Conservation (phyloP, 2,329 filamentous ascomycete species). For the Dendrostoma leiphaemia region DNA sequence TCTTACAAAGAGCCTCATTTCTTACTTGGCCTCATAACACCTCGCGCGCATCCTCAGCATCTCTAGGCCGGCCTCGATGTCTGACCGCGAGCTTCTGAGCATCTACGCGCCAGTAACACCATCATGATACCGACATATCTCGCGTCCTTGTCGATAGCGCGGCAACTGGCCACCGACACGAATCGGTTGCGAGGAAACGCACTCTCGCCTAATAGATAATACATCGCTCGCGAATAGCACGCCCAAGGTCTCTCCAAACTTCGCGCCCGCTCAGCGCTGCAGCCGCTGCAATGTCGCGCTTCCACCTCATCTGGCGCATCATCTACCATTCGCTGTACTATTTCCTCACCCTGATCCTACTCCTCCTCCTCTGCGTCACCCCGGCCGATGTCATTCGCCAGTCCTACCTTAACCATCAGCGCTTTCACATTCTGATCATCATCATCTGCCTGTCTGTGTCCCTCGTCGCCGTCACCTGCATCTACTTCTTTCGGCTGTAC, state of each 20-base stretch:
- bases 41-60: not conserved
- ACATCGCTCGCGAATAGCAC: not conserved
- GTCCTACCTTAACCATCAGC: slow-evolving; percentile 62
- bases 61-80: slow-evolving; percentile 13
- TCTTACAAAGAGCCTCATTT: not conserved
- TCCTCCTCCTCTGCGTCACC: slow-evolving; percentile 73
- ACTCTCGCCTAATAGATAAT: slow-evolving; percentile 15
- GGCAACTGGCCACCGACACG: slow-evolving; percentile 17
- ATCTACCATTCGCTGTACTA: slow-evolving; percentile 80
- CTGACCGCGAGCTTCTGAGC: slow-evolving; percentile 1
- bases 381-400: slow-evolving; percentile 81
- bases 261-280: not conserved
- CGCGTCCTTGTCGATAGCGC: slow-evolving; percentile 16
- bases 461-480: slow-evolving; percentile 65
- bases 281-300: slow-evolving; percentile 9
- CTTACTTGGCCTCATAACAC: not conserved
- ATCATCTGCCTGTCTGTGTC: slow-evolving; percentile 73
- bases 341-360: slow-evolving; percentile 69
- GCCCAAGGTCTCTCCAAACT: not conserved
- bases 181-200: not conserved
- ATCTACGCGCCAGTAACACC: slow-evolving; percentile 8
- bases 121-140: slow-evolving; percentile 19
- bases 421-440: slow-evolving; percentile 82
- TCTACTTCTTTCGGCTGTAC: slow-evolving; percentile 83
- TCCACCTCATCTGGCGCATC: slow-evolving; percentile 67